These are phyloP conservation scores for Pseudocercospora eumusae DNA, from an alignment of 2,329 filamentous ascomycete genomes.

Conservation along the genomic window DNA sequence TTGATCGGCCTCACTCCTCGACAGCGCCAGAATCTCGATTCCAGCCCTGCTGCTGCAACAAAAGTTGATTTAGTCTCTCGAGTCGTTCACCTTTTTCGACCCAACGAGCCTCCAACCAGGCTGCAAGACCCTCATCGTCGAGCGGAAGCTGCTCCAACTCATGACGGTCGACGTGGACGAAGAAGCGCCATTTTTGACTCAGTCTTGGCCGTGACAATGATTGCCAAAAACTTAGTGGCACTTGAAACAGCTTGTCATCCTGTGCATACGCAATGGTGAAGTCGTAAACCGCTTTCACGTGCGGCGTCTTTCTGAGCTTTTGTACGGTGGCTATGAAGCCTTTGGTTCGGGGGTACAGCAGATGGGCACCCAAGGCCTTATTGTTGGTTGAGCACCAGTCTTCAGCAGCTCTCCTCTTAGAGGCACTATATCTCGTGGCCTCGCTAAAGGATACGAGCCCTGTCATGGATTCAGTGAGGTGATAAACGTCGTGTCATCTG, in stretches of 20 bases:
- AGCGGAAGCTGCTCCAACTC: conserved; percentile 35
- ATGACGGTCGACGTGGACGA: conserved; percentile 40
- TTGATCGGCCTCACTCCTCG: neutral
- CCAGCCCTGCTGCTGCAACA: neutral
- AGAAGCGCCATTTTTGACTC: conserved; percentile 36
- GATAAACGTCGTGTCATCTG: neutral
- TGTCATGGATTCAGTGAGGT: conserved; percentile 33
- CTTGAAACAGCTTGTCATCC: conserved; percentile 33
- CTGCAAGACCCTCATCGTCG: conserved; percentile 35
- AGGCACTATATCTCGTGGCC: conserved; percentile 59
- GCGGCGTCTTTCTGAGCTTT: conserved; percentile 47
- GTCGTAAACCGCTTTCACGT: conserved; percentile 44
- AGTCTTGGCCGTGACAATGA: conserved; percentile 35
- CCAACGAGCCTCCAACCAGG: conserved; percentile 43
- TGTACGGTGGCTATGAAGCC: conserved; percentile 63
- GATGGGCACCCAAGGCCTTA: conserved; percentile 57
- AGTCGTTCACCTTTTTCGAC: conserved; percentile 41
- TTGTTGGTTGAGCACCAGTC: conserved; percentile 56
- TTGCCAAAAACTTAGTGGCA: conserved; percentile 38
- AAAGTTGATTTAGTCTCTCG: conserved; percentile 31
- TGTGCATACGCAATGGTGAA: conserved; percentile 44
- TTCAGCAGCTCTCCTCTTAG: conserved; percentile 55
- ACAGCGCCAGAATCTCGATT: neutral
- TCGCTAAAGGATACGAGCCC: conserved; percentile 67
- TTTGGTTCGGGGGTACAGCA: conserved; percentile 62